Conservation (phyloP, 2,329 filamentous ascomycete genomes). For the Curvularia sp. region DNA sequence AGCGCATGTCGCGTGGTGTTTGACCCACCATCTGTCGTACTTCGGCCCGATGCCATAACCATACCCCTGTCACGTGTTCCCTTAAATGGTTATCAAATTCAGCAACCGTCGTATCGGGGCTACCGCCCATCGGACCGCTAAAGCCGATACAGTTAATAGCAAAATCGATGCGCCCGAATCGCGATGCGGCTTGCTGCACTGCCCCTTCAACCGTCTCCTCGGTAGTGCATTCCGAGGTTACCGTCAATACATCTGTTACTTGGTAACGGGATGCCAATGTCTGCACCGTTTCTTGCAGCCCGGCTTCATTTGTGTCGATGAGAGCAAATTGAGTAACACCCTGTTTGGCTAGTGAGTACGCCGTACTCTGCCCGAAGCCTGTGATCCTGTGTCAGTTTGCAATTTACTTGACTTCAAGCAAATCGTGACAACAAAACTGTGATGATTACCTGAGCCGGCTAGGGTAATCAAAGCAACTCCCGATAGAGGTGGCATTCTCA, state of each 20-base stretch:
- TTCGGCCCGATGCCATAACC: conserved; percentile 61
- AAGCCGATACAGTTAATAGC: conserved; percentile 56
- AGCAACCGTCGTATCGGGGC: conserved; percentile 53
- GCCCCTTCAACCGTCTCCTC: conserved; percentile 47
- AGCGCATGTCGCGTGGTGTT: conserved; percentile 34
- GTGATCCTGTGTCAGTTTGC: conserved; percentile 11
- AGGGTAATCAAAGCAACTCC: conserved; percentile 18
- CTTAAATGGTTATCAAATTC: conserved; percentile 59
- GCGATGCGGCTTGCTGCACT: conserved; percentile 29
- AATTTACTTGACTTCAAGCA: background rate
- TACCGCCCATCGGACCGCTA: conserved; percentile 48
- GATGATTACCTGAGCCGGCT: conserved; percentile 17
- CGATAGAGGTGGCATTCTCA: conserved; percentile 1
- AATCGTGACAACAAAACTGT: background rate
- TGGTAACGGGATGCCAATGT: conserved; percentile 12
- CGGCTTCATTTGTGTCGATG: conserved; percentile 17
- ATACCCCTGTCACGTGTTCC: conserved; percentile 62
- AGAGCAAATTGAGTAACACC: conserved; percentile 17
- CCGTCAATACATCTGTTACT: conserved; percentile 13
- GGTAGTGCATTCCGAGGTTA: conserved; percentile 11
- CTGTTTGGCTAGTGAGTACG: conserved; percentile 15
- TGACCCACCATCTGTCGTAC: conserved; percentile 58
- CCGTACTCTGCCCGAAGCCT: conserved; percentile 19
- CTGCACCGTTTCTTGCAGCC: conserved; percentile 17
- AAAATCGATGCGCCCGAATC: conserved; percentile 60